Evolutionary conservation across 495 filamentous ascomycete species (phyloP), one percentile per base, ranked within the genome.

Genomic region (Chlorociboria aeruginascens): DNA sequence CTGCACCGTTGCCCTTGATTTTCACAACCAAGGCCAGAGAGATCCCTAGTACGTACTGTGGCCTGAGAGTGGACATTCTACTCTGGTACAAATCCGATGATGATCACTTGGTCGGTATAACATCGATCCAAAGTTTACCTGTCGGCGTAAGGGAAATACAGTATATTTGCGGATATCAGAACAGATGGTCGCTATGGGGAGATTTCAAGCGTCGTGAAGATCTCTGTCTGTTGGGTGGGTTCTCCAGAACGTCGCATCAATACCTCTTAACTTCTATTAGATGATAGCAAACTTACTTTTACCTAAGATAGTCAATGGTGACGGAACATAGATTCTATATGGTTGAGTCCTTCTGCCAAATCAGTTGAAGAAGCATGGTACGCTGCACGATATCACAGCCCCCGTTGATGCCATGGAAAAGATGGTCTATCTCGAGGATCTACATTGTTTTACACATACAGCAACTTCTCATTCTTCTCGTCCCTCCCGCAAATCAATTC

Each of bases 61-160:
- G 63, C 66, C n/a, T 69, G 54, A 40, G 60, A 63, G 61, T 66
- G 66, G n/a, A 59, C 59, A 38, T 69, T 71, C 25, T 54, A 48
- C 10, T 59, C 53, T 1, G 69, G 69, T 8, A 60, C 63, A 42
- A 71, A 70, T 0, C 69, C 69, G 10, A 74, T 54, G 40, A 74
- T 70, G 20, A 59, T 59, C 50, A 71, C 70, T 3, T 68, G 69
- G 6, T 63, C 53, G 34, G 67, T 65, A 46, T 72, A 66, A 46
- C 61, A 69, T 60, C 61, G 70, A 29, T 63, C 71, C 70, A 72
- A 2, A 14, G 3, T 37, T 48, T 65, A 32, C 53, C 60, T 41
- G 57, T 58, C 3, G 55, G 55, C 49, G 13, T 59, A 56, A 7
- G 46, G 17, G 54, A 50, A 8, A 66, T 51, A 37, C 46, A 54